Conservation (phyloP, 169 alveolate species). For the Plasmodium cynomolgi region DNA sequence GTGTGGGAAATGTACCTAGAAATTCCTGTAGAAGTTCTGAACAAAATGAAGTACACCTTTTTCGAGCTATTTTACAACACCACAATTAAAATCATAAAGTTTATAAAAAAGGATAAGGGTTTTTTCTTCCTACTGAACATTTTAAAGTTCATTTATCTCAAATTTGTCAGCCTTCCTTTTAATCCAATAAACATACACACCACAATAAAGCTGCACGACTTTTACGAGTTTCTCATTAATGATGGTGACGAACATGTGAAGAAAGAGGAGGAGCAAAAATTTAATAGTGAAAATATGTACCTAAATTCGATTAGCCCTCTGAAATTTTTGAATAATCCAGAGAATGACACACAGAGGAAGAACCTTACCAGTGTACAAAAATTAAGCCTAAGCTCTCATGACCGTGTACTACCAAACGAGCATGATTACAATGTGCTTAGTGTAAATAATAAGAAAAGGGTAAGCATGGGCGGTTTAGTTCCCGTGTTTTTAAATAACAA, state of each 20-base stretch:
- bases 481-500: constrained; percentile 67
- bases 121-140: constrained; percentile 52
- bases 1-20: constrained; percentile 69
- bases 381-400: not conserved
- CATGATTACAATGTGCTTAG: not conserved
- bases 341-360: not conserved
- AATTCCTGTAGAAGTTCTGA: constrained; percentile 58
- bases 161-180: constrained; percentile 68
- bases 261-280: constrained; percentile 14
- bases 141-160: constrained; percentile 39
- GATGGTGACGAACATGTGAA: not conserved
- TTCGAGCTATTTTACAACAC: constrained; percentile 73
- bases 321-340: constrained; percentile 12
- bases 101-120: constrained; percentile 37
- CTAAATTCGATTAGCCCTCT: constrained; percentile 52
- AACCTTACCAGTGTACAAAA: not conserved
- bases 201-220: constrained; percentile 37
- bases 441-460: constrained; percentile 59
- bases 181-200: constrained; percentile 67
- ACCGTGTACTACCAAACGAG: not conserved
- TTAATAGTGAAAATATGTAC: constrained; percentile 22
- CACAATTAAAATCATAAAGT: constrained; percentile 58
- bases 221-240: constrained; percentile 55
- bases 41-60: constrained; percentile 73
- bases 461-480: constrained; percentile 69